These are phyloP conservation scores for Botryotinia narcissicola DNA, from an alignment of 2,329 filamentous ascomycete genomes.

Conservation along the genomic window DNA sequence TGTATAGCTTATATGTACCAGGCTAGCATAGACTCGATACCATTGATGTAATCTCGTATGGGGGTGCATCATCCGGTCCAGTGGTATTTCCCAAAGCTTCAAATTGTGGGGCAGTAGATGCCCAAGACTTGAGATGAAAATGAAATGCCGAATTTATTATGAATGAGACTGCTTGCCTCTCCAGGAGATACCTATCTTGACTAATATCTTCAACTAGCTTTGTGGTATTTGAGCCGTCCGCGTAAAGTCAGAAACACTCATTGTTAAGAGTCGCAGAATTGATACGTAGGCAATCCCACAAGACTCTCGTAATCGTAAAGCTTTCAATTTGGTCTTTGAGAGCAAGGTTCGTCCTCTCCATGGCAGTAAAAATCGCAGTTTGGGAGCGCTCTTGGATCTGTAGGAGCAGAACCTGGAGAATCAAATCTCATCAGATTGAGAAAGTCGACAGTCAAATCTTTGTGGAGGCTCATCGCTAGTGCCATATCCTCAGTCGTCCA, in stretches of 20 bases:
- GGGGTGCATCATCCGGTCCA: not conserved
- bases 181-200: not conserved
- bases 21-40: not conserved
- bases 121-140: not conserved
- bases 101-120: not conserved
- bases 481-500: not conserved
- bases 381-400: not conserved
- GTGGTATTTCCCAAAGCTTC: not conserved
- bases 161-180: not conserved
- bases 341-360: not conserved
- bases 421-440: not conserved
- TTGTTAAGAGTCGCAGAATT: not conserved
- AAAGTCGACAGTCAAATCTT: not conserved
- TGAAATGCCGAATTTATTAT: not conserved
- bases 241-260: not conserved
- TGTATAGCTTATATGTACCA: not conserved
- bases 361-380: not conserved
- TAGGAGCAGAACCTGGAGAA: not conserved
- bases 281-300: not conserved
- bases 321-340: not conserved
- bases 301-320: fast-evolving
- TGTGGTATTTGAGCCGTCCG: not conserved
- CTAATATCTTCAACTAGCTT: not conserved
- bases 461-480: not conserved
- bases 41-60: not conserved